phyloP scores from a whole-genome alignment of 1,139 yeast species.

The Nakaseomyces uthaithaninus region DNA sequence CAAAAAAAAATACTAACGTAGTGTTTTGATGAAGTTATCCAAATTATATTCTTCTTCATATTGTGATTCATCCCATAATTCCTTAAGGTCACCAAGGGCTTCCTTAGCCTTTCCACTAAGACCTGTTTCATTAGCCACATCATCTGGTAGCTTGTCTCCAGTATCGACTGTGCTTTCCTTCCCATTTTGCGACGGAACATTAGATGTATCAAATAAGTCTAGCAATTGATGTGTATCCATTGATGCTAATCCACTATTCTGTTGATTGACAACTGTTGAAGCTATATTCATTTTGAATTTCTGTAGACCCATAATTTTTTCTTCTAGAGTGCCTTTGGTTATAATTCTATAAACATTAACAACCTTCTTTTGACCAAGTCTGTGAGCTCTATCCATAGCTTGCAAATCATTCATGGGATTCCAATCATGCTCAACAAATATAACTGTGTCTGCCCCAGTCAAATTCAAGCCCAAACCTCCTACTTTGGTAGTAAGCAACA shows the following conservation, averaged over 20 bases:
- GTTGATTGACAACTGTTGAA: slow-evolving; percentile 91
- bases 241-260: slow-evolving; percentile 84
- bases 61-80: slow-evolving; percentile 92
- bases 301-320: slow-evolving; percentile 96
- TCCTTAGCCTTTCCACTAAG: slow-evolving; percentile 37
- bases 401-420: slow-evolving; percentile 99
- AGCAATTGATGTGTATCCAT: slow-evolving; percentile 95
- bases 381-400: slow-evolving; percentile 98
- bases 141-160: slow-evolving; percentile 29
- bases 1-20: slow-evolving; percentile 32
- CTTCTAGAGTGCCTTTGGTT: slow-evolving; percentile 89
- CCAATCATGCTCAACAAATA: slow-evolving; percentile 99
- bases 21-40: slow-evolving; percentile 81
- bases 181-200: slow-evolving; percentile 38
- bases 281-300: slow-evolving; percentile 97
- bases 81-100: slow-evolving; percentile 73
- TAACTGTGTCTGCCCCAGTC: slow-evolving; percentile 98
- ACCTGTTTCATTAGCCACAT: slow-evolving; percentile 37
- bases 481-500: slow-evolving; percentile 88
- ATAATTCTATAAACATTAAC: slow-evolving; percentile 91
- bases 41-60: slow-evolving; percentile 94
- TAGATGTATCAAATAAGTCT: slow-evolving; percentile 64
- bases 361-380: slow-evolving; percentile 95
- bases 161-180: slow-evolving; percentile 21
- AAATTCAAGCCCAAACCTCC: slow-evolving; percentile 96